phyloP scores from a whole-genome alignment of 257 asterid genomes.

The Pogostemon cablin region DNA sequence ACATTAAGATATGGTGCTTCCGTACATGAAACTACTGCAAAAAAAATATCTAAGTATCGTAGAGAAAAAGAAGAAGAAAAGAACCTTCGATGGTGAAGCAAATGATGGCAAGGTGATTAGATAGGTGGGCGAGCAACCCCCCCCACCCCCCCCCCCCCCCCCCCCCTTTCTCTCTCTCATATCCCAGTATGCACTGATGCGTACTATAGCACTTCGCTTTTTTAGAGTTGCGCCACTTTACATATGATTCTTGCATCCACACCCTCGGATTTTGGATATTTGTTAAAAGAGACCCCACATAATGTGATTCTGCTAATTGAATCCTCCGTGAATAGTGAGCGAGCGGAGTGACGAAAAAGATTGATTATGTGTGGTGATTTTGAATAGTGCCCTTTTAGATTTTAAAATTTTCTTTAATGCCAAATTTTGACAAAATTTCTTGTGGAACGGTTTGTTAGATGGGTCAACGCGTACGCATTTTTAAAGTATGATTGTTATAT shows the following conservation, averaged over 20 bases:
- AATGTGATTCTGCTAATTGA: slow-evolving; percentile 6
- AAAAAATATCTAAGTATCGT: not conserved
- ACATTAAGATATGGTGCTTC: not conserved
- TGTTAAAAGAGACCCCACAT: not conserved
- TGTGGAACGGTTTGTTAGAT: too few relatives aligned
- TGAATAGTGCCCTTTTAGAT: too few relatives aligned
- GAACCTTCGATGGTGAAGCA: slow-evolving; percentile 38
- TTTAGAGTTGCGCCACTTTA: slow-evolving; percentile 27
- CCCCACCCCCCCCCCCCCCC: slow-evolving; percentile 10
- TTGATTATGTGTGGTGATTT: too few relatives aligned
- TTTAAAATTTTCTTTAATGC: too few relatives aligned
- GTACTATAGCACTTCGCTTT: slow-evolving; percentile 14
- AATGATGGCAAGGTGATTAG: slow-evolving; percentile 23
- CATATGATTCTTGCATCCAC: slow-evolving; percentile 27
- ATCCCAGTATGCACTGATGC: slow-evolving; percentile 28
- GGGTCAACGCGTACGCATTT: too few relatives aligned
- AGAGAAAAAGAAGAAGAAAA: slow-evolving; percentile 26
- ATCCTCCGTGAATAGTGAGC: not conserved
- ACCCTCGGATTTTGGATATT: slow-evolving; percentile 23
- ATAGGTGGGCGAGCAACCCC: slow-evolving; percentile 33
- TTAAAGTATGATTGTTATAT: too few relatives aligned
- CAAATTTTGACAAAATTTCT: too few relatives aligned
- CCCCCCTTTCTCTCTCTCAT: slow-evolving; percentile 18
- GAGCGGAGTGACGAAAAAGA: too few relatives aligned
- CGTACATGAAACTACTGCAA: not conserved